These are phyloP conservation scores for Colletotrichum kahawae DNA, from an alignment of 2,329 filamentous ascomycete species.

Conservation along the genomic window DNA sequence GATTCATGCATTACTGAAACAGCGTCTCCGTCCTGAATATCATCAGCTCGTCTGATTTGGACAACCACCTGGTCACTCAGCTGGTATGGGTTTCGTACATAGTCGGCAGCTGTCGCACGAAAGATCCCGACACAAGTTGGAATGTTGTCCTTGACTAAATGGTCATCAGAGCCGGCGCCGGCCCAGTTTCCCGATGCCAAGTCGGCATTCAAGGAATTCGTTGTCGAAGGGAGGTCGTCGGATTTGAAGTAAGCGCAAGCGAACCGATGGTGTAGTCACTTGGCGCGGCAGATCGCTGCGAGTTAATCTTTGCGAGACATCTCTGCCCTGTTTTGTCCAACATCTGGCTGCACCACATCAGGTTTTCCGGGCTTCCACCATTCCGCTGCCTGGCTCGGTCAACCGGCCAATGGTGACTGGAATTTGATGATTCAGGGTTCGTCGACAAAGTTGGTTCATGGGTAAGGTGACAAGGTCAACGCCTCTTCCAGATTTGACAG, in stretches of 20 bases:
- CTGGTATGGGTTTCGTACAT: not conserved
- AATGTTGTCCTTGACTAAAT: not conserved
- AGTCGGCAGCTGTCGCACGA: not conserved
- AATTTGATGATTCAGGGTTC: not conserved
- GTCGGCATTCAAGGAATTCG: not conserved
- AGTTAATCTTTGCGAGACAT: not conserved
- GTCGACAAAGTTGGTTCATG: not conserved
- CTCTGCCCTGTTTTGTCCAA: conserved; percentile 2
- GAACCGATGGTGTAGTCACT: not conserved
- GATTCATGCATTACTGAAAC: conserved; percentile 15
- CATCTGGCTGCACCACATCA: not conserved
- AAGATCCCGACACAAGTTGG: not conserved
- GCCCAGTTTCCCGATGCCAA: not conserved
- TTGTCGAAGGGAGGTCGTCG: not conserved
- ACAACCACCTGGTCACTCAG: not conserved
- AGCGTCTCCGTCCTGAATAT: not conserved
- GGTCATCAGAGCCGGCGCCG: not conserved
- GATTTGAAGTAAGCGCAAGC: not conserved
- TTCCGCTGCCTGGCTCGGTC: not conserved
- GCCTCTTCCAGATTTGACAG: not conserved
- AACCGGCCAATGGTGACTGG: not conserved
- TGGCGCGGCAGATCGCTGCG: conserved; percentile 16
- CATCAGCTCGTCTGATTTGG: not conserved
- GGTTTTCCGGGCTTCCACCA: not conserved
- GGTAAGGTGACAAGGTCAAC: conserved; percentile 7